Conservation (phyloP, 768 basidiomycete species). For the Auricularia sp. region DNA sequence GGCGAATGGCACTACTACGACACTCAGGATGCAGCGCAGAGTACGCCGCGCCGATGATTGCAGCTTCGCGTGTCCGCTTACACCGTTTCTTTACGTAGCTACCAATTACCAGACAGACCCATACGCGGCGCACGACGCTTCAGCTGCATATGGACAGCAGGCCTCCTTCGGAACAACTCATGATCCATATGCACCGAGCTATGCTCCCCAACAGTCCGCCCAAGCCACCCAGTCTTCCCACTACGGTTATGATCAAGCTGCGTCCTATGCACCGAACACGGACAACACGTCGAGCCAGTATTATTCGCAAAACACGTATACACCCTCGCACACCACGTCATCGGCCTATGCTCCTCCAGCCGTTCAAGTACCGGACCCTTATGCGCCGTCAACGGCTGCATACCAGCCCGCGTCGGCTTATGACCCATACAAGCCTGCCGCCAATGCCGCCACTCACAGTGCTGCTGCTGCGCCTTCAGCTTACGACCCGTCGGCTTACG, state of each 20-base stretch:
- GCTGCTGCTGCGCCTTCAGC: too few relatives aligned
- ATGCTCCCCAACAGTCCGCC: neutral
- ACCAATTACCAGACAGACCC: neutral
- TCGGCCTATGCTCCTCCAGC: conserved; percentile 3
- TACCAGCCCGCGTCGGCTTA: conserved; percentile 13
- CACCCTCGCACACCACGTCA: conserved; percentile 3
- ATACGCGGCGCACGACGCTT: neutral
- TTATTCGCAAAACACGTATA: neutral
- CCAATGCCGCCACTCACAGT: too few relatives aligned
- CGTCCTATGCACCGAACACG: neutral
- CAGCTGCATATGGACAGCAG: neutral
- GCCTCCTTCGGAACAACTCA: neutral
- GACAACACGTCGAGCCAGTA: neutral
- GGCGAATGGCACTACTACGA: conserved; percentile 20
- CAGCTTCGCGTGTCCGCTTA: neutral
- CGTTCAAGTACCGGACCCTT: conserved; percentile 1
- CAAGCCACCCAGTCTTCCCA: neutral
- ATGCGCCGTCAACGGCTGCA: conserved; percentile 7
- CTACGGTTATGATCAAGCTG: neutral
- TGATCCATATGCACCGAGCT: neutral
- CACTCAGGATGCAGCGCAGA: conserved; percentile 7
- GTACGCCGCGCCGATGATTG: neutral
- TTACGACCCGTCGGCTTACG: conserved; percentile 14
- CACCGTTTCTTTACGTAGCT: neutral
- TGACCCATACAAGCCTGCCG: conserved; percentile 12